phyloP scores from a whole-genome alignment of 805 yeast species.

The Tetrapisispora phaffii region DNA sequence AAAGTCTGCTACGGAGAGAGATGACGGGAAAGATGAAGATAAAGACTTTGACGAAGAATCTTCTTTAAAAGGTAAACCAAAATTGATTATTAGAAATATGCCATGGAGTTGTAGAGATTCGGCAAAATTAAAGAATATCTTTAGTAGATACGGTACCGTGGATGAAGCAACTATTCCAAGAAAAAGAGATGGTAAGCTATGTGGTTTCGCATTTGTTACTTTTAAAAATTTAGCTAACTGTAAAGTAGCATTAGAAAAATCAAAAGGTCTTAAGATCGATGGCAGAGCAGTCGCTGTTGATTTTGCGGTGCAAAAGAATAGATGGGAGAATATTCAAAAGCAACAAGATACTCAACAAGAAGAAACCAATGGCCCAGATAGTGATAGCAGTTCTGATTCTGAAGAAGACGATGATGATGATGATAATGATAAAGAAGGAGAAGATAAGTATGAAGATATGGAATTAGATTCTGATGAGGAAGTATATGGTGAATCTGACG shows the following conservation, averaged over 20 bases:
- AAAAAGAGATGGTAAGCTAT: slow-evolving; percentile 77
- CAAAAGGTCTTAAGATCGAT: slow-evolving; percentile 66
- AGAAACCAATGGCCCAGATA: slow-evolving; percentile 28
- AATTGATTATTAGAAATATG: slow-evolving; percentile 79
- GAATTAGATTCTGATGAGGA: slow-evolving; percentile 30
- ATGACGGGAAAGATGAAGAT: slow-evolving; percentile 7
- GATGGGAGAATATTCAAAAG: slow-evolving; percentile 58
- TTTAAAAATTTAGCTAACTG: slow-evolving; percentile 77
- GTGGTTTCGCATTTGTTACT: slow-evolving; percentile 90
- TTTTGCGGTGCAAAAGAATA: slow-evolving; percentile 79
- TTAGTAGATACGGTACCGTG: slow-evolving; percentile 74
- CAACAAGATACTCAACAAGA: slow-evolving; percentile 33
- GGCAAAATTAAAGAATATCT: slow-evolving; percentile 55
- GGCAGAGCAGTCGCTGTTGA: slow-evolving; percentile 92
- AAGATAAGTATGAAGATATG: slow-evolving; percentile 23
- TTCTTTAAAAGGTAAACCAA: slow-evolving; percentile 58
- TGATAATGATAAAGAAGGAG: slow-evolving; percentile 29
- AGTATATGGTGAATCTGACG: slow-evolving; percentile 24
- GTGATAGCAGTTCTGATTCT: slow-evolving; percentile 26
- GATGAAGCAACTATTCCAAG: slow-evolving; percentile 83
- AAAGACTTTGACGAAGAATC: slow-evolving; percentile 37
- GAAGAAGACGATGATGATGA: slow-evolving; percentile 26
- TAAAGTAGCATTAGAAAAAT: slow-evolving; percentile 65
- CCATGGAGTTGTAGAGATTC: slow-evolving; percentile 93
- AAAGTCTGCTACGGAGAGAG: slow-evolving; percentile 3